phyloP scores from a whole-genome alignment of 495 filamentous ascomycete species.

The Cercophora scortea region DNA sequence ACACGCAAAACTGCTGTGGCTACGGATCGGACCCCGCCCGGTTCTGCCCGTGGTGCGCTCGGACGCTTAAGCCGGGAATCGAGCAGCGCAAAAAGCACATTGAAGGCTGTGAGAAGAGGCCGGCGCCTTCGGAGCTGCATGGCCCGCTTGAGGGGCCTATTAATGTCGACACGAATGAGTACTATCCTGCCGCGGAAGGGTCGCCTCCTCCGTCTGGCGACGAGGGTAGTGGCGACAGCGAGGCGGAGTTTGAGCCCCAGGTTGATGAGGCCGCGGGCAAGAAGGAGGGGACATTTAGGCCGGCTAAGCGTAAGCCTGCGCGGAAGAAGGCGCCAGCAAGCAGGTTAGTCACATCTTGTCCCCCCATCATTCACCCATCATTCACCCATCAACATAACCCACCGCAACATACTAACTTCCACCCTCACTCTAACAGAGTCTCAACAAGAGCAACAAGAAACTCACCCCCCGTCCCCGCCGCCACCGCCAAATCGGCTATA shows the following conservation, averaged over 20 bases:
- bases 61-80: not conserved
- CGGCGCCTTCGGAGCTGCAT: not conserved
- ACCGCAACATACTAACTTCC: too few relatives aligned
- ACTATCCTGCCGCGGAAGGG: not conserved
- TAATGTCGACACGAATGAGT: not conserved
- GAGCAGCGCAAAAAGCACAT: not conserved
- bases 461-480: too few relatives aligned
- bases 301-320: not conserved
- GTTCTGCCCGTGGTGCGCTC: slow-evolving; percentile 13
- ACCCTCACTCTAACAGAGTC: too few relatives aligned
- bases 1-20: slow-evolving; percentile 4
- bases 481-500: too few relatives aligned
- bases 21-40: not conserved
- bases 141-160: not conserved
- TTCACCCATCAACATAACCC: too few relatives aligned
- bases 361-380: too few relatives aligned
- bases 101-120: not conserved
- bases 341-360: too few relatives aligned
- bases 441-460: too few relatives aligned
- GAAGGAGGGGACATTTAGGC: not conserved
- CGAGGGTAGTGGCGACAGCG: not conserved
- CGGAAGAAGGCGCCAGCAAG: not conserved
- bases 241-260: not conserved
- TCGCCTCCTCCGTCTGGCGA: not conserved
- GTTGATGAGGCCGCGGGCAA: not conserved